These are phyloP conservation scores for Suillus alpinus DNA, from an alignment of 768 basidiomycete species.

Conservation along the genomic window DNA sequence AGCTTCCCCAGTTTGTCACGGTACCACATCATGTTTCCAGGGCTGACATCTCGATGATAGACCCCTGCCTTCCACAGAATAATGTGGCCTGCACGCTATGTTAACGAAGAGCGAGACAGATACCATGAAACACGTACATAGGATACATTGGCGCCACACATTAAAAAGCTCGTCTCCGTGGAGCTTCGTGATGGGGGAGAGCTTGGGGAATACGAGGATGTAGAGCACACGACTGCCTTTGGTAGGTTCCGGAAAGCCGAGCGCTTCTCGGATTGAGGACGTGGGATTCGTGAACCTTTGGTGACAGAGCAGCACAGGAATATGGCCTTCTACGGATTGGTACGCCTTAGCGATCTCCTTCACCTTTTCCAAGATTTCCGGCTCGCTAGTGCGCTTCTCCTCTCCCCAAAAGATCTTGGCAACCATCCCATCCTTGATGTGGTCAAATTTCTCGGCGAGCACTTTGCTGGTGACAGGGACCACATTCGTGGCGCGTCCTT, in stretches of 20 bases:
- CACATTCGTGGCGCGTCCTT: background rate
- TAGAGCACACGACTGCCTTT: background rate
- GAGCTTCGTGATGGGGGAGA: background rate
- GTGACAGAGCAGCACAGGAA: background rate
- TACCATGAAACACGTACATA: background rate
- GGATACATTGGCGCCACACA: too few species aligned
- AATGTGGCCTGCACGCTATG: background rate
- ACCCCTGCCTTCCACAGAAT: background rate
- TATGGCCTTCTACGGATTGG: too few species aligned
- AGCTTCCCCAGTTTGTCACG: background rate
- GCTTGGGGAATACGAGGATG: background rate
- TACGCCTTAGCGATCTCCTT: background rate
- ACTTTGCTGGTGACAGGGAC: background rate
- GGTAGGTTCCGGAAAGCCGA: background rate
- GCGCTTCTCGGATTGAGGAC: background rate
- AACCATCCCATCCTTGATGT: background rate
- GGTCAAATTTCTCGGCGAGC: background rate
- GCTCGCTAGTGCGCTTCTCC: background rate
- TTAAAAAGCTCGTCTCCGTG: background rate
- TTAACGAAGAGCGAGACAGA: background rate
- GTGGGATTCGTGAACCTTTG: background rate
- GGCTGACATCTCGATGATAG: constrained; percentile 7
- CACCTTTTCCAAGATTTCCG: background rate
- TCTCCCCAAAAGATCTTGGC: background rate
- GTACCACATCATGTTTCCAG: constrained; percentile 13